Conservation (phyloP, 768 basidiomycete genomes). For the Termitomyces sp. region DNA sequence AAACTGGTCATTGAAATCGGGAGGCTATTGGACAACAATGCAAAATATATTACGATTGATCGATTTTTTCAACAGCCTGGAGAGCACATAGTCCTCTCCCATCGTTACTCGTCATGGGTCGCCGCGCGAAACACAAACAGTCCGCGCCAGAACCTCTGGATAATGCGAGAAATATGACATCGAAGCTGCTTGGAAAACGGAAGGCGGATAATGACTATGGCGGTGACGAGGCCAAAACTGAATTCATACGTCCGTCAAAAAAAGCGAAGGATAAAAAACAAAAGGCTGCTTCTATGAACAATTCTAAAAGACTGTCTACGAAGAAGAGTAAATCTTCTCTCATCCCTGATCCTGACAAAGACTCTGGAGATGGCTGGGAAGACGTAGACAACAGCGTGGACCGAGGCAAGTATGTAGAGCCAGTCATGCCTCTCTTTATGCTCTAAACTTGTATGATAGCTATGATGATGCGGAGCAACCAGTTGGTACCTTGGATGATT, state of each 20-base stretch:
- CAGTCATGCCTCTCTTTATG: slow-evolving; percentile 2
- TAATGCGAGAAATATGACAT: slow-evolving; percentile 29
- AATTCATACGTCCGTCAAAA: slow-evolving; percentile 34
- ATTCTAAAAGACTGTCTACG: slow-evolving; percentile 18
- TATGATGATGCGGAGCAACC: slow-evolving; percentile 36
- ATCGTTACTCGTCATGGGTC: slow-evolving; percentile 51
- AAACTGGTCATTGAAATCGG: neutral
- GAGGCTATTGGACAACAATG: slow-evolving; percentile 12
- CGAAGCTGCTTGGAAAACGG: slow-evolving; percentile 68
- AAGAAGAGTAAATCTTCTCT: slow-evolving; percentile 16
- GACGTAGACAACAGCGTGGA: slow-evolving; percentile 50
- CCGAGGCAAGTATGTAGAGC: slow-evolving; percentile 16
- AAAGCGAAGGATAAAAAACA: slow-evolving; percentile 36
- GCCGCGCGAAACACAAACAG: slow-evolving; percentile 84
- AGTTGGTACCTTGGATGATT: slow-evolving; percentile 44
- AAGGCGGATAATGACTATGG: slow-evolving; percentile 46
- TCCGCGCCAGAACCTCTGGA: slow-evolving; percentile 59
- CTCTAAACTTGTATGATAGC: slow-evolving; percentile 26
- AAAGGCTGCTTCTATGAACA: slow-evolving; percentile 18
- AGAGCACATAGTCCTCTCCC: neutral
- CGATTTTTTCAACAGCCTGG: slow-evolving; percentile 15
- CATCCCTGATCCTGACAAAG: slow-evolving; percentile 17
- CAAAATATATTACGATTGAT: slow-evolving; percentile 18
- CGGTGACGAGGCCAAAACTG: slow-evolving; percentile 24
- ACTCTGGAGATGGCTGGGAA: slow-evolving; percentile 55